phyloP scores from a whole-genome alignment of 1,284 basidiomycete species.

The Apiotrichum mycotoxinovorans region DNA sequence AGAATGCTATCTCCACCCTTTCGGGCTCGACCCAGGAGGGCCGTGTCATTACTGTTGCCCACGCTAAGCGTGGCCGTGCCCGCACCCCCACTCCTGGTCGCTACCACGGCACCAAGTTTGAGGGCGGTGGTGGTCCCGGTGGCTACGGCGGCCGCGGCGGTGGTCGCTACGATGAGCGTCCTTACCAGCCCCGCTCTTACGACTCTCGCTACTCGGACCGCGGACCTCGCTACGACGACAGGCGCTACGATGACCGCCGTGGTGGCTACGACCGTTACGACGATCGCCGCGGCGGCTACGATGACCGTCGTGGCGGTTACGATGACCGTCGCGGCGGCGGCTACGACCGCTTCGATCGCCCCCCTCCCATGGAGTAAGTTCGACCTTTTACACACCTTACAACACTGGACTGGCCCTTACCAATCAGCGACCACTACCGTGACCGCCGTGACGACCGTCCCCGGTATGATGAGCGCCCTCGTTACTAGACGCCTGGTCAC shows the following conservation, averaged over 20 bases:
- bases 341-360: conserved; percentile 49
- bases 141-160: conserved; percentile 45
- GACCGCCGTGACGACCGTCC: conserved; percentile 26
- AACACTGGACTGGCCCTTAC: conserved; percentile 1
- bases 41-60: conserved; percentile 79
- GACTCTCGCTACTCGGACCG: conserved; percentile 46
- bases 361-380: conserved; percentile 30
- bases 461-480: conserved; percentile 34
- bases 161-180: conserved; percentile 37
- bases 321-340: conserved; percentile 57
- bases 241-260: conserved; percentile 38
- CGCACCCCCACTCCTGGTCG: conserved; percentile 91
- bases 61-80: conserved; percentile 88
- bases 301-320: conserved; percentile 55
- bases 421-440: conserved; percentile 13
- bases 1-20: conserved; percentile 78
- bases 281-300: conserved; percentile 46
- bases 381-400: not conserved
- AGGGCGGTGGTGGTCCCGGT: conserved; percentile 60
- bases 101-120: conserved; percentile 62
- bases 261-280: conserved; percentile 51
- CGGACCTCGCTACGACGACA: conserved; percentile 53
- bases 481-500: conserved; percentile 22
- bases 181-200: conserved; percentile 49
- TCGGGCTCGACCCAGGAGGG: conserved; percentile 81